These are phyloP conservation scores for Picea mariana DNA, from an alignment of 83 land plant species.

Conservation along the genomic window DNA sequence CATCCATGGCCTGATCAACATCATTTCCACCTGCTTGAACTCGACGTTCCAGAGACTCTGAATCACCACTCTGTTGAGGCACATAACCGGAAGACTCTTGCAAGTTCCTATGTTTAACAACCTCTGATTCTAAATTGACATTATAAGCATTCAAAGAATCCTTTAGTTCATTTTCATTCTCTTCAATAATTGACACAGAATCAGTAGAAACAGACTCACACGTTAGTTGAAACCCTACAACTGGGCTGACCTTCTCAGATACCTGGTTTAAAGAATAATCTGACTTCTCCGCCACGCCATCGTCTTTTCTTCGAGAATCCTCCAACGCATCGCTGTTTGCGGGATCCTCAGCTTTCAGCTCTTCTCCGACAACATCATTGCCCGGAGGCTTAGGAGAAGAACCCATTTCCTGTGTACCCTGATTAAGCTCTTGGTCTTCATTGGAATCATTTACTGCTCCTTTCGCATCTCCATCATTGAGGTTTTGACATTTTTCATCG, in stretches of 20 bases:
- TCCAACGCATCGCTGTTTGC: background rate
- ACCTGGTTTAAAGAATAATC: slow-evolving; percentile 20
- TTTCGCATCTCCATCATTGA: background rate
- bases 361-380: background rate
- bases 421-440: background rate
- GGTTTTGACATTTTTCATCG: no score
- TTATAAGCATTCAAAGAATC: no score
- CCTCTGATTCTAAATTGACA: no score
- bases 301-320: background rate
- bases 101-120: no score
- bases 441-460: background rate
- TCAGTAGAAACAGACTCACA: slow-evolving; percentile 79
- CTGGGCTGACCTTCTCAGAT: slow-evolving; percentile 57
- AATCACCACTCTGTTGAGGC: no score
- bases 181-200: no score
- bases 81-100: no score
- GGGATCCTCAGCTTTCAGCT: slow-evolving; percentile 5
- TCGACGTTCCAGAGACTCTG: no score
- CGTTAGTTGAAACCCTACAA: slow-evolving; percentile 60
- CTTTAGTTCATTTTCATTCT: no score
- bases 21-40: no score
- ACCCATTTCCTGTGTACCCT: background rate
- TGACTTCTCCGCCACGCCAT: background rate
- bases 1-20: no score
- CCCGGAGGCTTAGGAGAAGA: slow-evolving; percentile 6